These are phyloP conservation scores for Aureobasidium melanogenum DNA, from an alignment of 2,329 filamentous ascomycete genomes.

Conservation along the genomic window DNA sequence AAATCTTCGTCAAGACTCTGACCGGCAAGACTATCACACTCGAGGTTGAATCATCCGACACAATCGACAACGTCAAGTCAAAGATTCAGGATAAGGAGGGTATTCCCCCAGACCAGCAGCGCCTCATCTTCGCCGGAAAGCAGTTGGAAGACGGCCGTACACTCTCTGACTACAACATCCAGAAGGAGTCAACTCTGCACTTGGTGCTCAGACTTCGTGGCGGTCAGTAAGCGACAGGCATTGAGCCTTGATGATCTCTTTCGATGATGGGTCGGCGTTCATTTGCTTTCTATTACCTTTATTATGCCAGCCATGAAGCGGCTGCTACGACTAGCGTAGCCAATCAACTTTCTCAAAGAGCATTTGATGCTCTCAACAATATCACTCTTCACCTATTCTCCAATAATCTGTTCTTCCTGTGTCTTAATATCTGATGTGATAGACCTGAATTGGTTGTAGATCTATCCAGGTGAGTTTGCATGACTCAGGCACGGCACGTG, in stretches of 20 bases:
- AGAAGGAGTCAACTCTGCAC: conserved; percentile 57
- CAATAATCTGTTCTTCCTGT: too few species aligned
- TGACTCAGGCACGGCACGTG: conserved; percentile 8
- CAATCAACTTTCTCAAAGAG: neutral
- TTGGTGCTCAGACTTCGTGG: conserved; percentile 54
- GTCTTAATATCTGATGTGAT: neutral
- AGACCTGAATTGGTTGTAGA: neutral
- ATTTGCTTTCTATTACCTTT: neutral
- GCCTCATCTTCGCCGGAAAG: conserved; percentile 89
- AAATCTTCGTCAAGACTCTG: conserved; percentile 91
- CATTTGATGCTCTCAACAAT: neutral
- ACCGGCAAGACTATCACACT: conserved; percentile 99
- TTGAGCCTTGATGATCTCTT: neutral
- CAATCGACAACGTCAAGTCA: conserved; percentile 98
- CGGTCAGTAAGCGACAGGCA: conserved; percentile 34
- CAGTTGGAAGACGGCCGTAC: conserved; percentile 89
- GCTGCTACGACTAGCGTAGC: conserved; percentile 7
- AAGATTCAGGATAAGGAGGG: conserved; percentile 99
- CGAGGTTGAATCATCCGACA: conserved; percentile 95
- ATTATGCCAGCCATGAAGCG: neutral
- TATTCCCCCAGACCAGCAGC: conserved; percentile 92
- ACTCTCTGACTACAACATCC: conserved; percentile 80
- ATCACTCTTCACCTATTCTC: neutral
- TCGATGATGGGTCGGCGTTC: conserved; percentile 14
- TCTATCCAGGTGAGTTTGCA: neutral